Conservation (phyloP, 2,329 filamentous ascomycete genomes). For the Sarocladium oryzae region DNA sequence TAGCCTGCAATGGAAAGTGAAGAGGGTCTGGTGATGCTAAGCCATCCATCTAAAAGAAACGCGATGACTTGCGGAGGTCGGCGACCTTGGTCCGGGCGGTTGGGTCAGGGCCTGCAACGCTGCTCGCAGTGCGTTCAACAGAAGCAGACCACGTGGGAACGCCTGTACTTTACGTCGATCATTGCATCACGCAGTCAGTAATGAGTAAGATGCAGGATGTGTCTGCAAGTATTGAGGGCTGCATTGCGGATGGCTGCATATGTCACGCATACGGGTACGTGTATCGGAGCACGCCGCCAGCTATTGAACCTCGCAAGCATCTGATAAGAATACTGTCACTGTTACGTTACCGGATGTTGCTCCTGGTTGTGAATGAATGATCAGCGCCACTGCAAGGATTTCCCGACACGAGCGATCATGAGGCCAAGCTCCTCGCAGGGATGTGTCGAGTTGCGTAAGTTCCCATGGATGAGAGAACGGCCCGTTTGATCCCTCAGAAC, state of each 20-base stretch:
- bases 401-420: not conserved
- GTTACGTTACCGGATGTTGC: no score
- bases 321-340: no score
- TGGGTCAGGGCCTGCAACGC: no score
- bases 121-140: no score
- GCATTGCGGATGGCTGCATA: constrained; percentile 6
- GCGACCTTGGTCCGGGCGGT: no score
- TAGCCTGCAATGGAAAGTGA: no score
- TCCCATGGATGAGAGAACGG: not conserved
- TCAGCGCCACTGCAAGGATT: no score
- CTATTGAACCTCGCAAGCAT: no score
- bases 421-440: not conserved
- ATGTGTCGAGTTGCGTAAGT: not conserved
- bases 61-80: no score
- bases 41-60: no score
- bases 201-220: not conserved
- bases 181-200: not conserved
- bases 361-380: no score
- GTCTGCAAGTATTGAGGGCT: constrained; percentile 2
- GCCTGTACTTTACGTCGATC: not conserved
- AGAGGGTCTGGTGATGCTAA: no score
- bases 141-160: not conserved
- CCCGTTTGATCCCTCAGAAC: not conserved
- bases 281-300: not conserved
- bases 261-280: not conserved